Percentiles rank a stretch among this genome's conserved stretches.
Conservation (phyloP, 164 flowering plant genomes). For the Magnolia officinalis region DNA sequence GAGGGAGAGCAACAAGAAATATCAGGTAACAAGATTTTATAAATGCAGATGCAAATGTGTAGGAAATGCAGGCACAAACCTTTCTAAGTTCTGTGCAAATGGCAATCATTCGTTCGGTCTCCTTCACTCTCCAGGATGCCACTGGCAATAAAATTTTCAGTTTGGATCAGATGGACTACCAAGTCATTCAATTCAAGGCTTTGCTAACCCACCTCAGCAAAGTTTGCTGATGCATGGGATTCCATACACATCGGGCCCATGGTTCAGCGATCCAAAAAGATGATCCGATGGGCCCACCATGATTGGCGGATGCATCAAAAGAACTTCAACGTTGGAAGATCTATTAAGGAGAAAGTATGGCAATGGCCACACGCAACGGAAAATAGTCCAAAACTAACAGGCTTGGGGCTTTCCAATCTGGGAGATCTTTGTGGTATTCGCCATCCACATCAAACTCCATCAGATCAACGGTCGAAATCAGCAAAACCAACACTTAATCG, state of each 20-base stretch:
- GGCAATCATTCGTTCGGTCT: conserved; percentile 97
- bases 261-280: no score
- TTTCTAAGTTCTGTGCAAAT: conserved; percentile 96
- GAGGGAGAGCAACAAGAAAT: neutral
- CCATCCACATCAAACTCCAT: no score
- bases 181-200: no score
- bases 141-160: conserved; percentile 35
- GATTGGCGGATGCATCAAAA: neutral
- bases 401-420: neutral
- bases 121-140: conserved; percentile 99
- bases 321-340: neutral
- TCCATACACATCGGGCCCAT: no score
- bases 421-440: neutral
- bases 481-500: neutral
- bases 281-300: neutral
- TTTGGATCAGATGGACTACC: conserved; percentile 5
- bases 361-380: neutral
- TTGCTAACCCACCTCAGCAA: no score
- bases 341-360: neutral
- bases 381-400: neutral
- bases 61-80: conserved; percentile 39
- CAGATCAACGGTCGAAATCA: no score
- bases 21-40: neutral
- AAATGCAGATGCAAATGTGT: neutral
- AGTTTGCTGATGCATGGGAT: no score